A percentile compares a stretch with the other conserved stretches of the same genome.
These are phyloP conservation scores for Venturia aucupariae DNA, from an alignment of 2,329 filamentous ascomycete species.

Conservation along the genomic window DNA sequence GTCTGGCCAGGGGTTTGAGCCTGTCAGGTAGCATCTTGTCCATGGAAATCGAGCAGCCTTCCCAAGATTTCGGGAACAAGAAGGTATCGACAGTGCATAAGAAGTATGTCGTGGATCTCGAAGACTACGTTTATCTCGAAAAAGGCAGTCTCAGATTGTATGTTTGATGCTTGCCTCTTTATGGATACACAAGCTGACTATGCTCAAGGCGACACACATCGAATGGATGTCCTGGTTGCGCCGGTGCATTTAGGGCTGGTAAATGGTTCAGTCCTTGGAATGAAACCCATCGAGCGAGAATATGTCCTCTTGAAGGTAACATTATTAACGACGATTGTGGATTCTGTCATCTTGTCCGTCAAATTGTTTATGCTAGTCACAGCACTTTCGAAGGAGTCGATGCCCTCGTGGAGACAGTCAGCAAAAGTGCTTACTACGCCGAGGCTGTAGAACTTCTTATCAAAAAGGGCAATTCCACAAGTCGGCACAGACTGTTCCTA, in stretches of 20 bases:
- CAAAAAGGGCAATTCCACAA: background rate
- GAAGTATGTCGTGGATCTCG: background rate
- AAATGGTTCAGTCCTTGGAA: conserved; percentile 2
- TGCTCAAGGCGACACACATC: background rate
- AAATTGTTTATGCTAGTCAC: background rate
- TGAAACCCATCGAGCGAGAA: background rate
- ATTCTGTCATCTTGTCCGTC: background rate
- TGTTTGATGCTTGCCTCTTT: background rate
- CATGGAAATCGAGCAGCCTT: background rate
- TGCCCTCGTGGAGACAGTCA: background rate
- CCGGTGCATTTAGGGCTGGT: background rate
- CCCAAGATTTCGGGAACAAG: background rate
- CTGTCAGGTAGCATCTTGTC: background rate
- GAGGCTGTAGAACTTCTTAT: background rate
- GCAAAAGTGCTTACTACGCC: background rate
- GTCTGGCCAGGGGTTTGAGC: background rate
- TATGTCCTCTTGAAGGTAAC: background rate
- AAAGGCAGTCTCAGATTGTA: background rate
- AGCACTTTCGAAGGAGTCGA: background rate
- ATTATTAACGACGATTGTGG: background rate
- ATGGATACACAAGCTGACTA: background rate
- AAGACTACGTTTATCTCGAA: background rate
- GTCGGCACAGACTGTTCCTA: background rate
- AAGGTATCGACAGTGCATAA: background rate
- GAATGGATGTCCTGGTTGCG: background rate